Percentiles rank a stretch among this genome's conserved stretches.
These are phyloP conservation scores for Podila epicladia DNA, from an alignment of 192 early-diverging fungal species.

Conservation along the genomic window DNA sequence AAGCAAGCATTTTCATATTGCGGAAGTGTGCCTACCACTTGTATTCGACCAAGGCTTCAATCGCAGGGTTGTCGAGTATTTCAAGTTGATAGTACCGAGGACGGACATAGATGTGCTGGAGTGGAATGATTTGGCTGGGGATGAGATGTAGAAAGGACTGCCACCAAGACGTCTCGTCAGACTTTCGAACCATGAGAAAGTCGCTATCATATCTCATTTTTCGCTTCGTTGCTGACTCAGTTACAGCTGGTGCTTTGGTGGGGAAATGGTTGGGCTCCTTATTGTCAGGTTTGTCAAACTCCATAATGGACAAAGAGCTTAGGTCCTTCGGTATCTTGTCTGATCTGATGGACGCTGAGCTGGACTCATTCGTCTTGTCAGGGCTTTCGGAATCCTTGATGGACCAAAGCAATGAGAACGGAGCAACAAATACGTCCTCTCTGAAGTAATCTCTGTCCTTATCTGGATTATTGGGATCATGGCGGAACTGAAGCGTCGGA, in stretches of 20 bases:
- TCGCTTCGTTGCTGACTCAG: too few relatives aligned
- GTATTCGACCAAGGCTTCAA: constrained; percentile 28
- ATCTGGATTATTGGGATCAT: not conserved
- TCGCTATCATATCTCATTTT: too few relatives aligned
- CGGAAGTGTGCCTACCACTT: constrained; percentile 13
- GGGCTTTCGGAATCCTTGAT: not conserved
- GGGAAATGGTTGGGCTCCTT: too few relatives aligned
- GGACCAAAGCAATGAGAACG: constrained; percentile 5
- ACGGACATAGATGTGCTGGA: not conserved
- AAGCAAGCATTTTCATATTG: not conserved
- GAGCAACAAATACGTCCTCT: not conserved
- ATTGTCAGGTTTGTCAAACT: not conserved
- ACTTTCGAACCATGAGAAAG: too few relatives aligned
- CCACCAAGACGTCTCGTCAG: not conserved
- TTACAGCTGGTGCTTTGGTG: too few relatives aligned
- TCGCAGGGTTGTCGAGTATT: constrained; percentile 25
- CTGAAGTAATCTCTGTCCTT: constrained; percentile 3
- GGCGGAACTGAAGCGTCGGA: not conserved
- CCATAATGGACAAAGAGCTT: too few relatives aligned
- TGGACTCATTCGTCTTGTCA: not conserved
- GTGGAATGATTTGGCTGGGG: not conserved
- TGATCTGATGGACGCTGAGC: not conserved
- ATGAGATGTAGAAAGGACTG: constrained; percentile 3
- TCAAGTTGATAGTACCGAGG: constrained; percentile 2
- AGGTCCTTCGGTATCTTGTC: not conserved